Evolutionary conservation across 1,284 basidiomycete species (phyloP).

Genomic region (Termitomyces sp.): DNA sequence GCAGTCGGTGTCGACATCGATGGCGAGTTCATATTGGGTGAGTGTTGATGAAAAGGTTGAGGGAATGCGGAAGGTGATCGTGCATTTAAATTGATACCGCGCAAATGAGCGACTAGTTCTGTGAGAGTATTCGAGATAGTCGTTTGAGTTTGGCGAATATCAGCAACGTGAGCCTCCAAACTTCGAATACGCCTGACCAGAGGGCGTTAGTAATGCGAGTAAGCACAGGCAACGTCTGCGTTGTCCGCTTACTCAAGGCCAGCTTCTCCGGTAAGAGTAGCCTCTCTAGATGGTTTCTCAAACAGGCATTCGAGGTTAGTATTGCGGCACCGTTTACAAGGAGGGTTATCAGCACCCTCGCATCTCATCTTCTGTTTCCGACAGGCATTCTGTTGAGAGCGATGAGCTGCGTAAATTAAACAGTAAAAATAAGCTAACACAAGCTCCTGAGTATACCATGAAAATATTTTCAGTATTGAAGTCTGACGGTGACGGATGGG

Average conservation of each 20-base stretch:
- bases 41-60: constrained; percentile 51
- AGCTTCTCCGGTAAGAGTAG: constrained; percentile 79
- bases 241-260: constrained; percentile 69
- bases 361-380: constrained; percentile 86
- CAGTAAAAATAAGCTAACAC: constrained; percentile 45
- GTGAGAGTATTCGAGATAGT: constrained; percentile 72
- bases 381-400: constrained; percentile 63
- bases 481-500: constrained; percentile 16
- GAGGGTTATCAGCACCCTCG: constrained; percentile 87
- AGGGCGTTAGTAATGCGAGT: constrained; percentile 11
- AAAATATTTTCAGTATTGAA: constrained; percentile 14
- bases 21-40: constrained; percentile 64
- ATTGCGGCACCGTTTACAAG: constrained; percentile 84
- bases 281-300: constrained; percentile 82
- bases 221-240: constrained; percentile 8
- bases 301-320: constrained; percentile 84
- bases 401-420: constrained; percentile 4
- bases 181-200: constrained; percentile 73
- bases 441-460: constrained; percentile 52
- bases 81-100: constrained; percentile 43
- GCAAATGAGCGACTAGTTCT: constrained; percentile 69
- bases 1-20: constrained; percentile 54
- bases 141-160: constrained; percentile 64
- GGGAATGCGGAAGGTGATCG: constrained; percentile 63
- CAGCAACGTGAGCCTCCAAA: constrained; percentile 78